Base-by-base conservation (phyloP, 257 asterid species). In the Lithospermum erythrorhizon region DNA sequence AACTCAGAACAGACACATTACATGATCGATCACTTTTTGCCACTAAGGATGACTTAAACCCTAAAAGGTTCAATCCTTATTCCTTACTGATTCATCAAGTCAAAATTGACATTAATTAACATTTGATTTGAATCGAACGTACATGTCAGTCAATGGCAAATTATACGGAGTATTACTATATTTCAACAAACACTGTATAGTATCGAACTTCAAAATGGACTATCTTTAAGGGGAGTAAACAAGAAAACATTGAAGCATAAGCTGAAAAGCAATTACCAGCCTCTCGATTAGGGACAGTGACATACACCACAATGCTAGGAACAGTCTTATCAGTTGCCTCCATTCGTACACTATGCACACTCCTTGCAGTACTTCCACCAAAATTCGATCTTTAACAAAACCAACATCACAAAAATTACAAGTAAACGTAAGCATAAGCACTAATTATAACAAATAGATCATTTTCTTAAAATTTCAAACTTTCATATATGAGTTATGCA, bases 221-320 rank as follows among this genome's bases (percentile, higher is more conserved):
- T 3, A 27, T 27, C 32, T 27, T 27, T 27, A 3, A 27, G 32
- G 6, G 6, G 32, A 7, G 32, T 27, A 27, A 27, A 27, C 0
- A 27, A 27, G 29, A 52, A 45, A 21, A 14, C 7, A 45, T 19
- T n/a, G 37, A 13, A 57, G 45, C n/a, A n/a, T 24, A 62, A 41
- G 48, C 16, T 23, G 6, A 27, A 16, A 54, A 63, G 18, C 10
- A 67, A 75, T 45, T 41, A 90, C 97, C 97, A 63, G 93, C 87
- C 68, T 87, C 97, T 73, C 83, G 80, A 75, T 80, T 90, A 5
- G 97, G 96, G 76, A 84, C 97, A 24, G 97, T 93, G 47, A 93
- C 99, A 75, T 93, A 93, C 48, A 89, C 99, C 69, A 93, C 99
- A 71, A 93, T 86, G 76, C 83, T 79, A 69, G 99, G 88, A 35